A percentile compares a stretch with the other conserved stretches of the same genome.
Evolutionary conservation across 2,329 filamentous ascomycete genomes (phyloP).

Genomic region (Colletotrichum shisoi): DNA sequence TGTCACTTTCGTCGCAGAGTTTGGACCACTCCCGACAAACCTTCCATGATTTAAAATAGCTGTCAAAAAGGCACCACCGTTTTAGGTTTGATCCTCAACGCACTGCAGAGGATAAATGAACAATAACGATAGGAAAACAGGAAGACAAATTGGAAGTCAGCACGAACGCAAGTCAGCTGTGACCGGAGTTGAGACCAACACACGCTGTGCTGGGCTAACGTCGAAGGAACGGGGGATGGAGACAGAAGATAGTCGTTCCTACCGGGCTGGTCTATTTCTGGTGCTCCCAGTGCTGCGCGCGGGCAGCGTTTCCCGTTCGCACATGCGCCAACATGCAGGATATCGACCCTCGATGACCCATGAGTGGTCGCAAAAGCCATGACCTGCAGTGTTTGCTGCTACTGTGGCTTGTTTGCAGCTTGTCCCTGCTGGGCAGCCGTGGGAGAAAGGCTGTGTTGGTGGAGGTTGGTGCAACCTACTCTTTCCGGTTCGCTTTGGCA

Average conservation of each 20-base stretch:
- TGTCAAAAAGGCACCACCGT: neutral
- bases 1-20: neutral
- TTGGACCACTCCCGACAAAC: neutral
- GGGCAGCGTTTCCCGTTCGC: slow-evolving; percentile 20
- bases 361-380: neutral
- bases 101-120: neutral
- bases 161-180: neutral
- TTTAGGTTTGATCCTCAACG: neutral
- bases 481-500: slow-evolving; percentile 9
- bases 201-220: neutral
- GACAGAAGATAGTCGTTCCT: neutral
- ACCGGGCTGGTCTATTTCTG: slow-evolving; percentile 15
- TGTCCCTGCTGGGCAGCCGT: slow-evolving; percentile 15
- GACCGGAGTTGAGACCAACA: neutral
- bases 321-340: slow-evolving; percentile 18
- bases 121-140: too few relatives aligned
- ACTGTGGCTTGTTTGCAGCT: slow-evolving; percentile 8
- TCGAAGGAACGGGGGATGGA: neutral
- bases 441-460: neutral
- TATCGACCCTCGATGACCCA: neutral
- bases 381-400: neutral
- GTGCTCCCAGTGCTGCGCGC: slow-evolving; percentile 1
- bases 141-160: neutral
- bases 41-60: neutral
- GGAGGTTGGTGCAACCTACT: slow-evolving; percentile 20